These are phyloP conservation scores for Russula virescens DNA, from an alignment of 768 basidiomycete genomes.

Conservation along the genomic window DNA sequence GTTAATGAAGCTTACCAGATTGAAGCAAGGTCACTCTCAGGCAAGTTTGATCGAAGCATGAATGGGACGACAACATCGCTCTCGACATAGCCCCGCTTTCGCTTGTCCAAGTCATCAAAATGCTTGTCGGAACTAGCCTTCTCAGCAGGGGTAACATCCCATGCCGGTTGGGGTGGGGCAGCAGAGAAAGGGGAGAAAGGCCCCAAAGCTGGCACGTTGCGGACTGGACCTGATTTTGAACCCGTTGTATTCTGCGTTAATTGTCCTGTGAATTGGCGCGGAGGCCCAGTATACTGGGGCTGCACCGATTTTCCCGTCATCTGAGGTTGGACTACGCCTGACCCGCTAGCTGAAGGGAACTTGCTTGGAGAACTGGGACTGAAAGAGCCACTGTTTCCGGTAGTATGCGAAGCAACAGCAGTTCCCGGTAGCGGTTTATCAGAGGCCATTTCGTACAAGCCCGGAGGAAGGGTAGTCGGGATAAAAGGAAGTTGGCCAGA, in stretches of 20 bases:
- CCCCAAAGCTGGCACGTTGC: constrained; percentile 27
- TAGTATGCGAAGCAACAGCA: constrained; percentile 45
- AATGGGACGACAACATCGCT: constrained; percentile 95
- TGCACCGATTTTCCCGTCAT: constrained; percentile 35
- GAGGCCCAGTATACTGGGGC: constrained; percentile 64
- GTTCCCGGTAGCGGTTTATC: constrained; percentile 26
- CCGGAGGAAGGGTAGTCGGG: constrained; percentile 72
- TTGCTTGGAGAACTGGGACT: constrained; percentile 48
- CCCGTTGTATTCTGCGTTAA: constrained; percentile 20
- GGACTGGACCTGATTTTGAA: constrained; percentile 28
- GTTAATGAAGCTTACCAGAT: constrained; percentile 64
- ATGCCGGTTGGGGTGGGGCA: constrained; percentile 35
- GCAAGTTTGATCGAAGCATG: constrained; percentile 84
- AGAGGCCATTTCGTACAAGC: constrained; percentile 76
- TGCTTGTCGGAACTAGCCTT: constrained; percentile 72
- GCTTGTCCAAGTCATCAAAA: constrained; percentile 77
- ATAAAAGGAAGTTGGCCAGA: constrained; percentile 64
- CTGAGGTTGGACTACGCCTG: constrained; percentile 28
- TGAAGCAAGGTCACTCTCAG: constrained; percentile 78
- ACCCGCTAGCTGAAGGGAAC: constrained; percentile 60
- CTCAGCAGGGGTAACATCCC: constrained; percentile 82
- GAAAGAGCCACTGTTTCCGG: constrained; percentile 53
- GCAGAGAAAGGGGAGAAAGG: constrained; percentile 19
- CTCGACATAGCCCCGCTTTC: constrained; percentile 74
- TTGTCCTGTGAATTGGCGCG: constrained; percentile 21